Evolutionary conservation across 495 filamentous ascomycete genomes (phyloP).

Genomic region (Tuber aestivum): DNA sequence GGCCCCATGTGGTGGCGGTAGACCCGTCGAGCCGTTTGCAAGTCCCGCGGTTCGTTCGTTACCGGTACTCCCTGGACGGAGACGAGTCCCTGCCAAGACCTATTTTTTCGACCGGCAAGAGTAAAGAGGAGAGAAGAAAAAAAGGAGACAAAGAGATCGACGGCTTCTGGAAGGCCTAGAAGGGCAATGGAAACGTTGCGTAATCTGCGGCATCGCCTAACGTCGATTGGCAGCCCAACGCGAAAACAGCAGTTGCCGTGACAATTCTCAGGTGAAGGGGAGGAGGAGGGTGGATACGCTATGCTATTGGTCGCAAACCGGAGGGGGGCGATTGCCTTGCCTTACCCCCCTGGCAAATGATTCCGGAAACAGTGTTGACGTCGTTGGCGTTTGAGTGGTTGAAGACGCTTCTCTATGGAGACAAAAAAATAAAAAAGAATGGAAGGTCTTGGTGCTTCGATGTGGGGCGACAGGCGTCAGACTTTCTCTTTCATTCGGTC

Average conservation of each 20-base stretch:
- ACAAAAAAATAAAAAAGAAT: not conserved
- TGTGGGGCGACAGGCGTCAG: conserved; percentile 3
- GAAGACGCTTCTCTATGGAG: not conserved
- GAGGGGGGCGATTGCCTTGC: not conserved
- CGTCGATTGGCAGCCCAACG: conserved; percentile 34
- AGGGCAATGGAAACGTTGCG: conserved; percentile 26
- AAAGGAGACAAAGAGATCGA: conserved; percentile 19
- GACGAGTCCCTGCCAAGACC: conserved; percentile 26
- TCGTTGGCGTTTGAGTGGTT: conserved; percentile 26
- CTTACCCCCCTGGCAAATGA: not conserved
- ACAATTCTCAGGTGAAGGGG: not conserved
- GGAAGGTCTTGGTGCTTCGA: not conserved
- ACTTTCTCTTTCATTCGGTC: not conserved
- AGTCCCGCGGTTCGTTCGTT: no score
- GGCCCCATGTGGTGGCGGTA: not conserved
- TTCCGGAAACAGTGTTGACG: conserved; percentile 15
- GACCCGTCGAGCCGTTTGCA: not conserved
- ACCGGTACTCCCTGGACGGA: not conserved
- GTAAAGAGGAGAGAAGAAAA: not conserved
- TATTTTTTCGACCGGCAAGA: not conserved
- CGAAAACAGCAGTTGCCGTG: conserved; percentile 25
- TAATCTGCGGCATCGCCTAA: conserved; percentile 33
- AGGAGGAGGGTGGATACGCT: not conserved
- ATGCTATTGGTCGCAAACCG: not conserved
- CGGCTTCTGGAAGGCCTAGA: conserved; percentile 32